Conservation (phyloP, 2,329 filamentous ascomycete genomes). For the Cytospora piceicola region DNA sequence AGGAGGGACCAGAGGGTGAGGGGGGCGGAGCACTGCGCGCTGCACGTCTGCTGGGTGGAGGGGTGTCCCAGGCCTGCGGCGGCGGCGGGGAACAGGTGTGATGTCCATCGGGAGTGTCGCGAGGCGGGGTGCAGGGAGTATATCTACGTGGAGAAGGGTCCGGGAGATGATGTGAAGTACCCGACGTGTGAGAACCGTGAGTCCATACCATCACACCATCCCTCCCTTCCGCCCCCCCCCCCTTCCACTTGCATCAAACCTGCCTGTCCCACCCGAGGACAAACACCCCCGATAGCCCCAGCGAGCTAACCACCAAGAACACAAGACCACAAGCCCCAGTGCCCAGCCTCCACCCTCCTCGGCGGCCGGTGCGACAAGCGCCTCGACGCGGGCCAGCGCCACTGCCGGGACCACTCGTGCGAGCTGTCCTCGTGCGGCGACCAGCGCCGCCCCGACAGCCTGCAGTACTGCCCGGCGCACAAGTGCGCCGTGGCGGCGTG, state of each 20-base stretch:
- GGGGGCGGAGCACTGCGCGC: slow-evolving; percentile 16
- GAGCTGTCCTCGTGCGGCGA: slow-evolving; percentile 25
- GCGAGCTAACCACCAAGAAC: background rate
- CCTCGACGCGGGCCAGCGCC: slow-evolving; percentile 7
- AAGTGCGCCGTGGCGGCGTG: slow-evolving; percentile 34
- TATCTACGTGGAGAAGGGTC: slow-evolving; percentile 19
- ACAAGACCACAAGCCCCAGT: slow-evolving; percentile 27
- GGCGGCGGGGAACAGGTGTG: slow-evolving; percentile 12
- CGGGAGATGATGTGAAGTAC: slow-evolving; percentile 12
- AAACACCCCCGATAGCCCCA: background rate
- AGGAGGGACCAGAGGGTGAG: slow-evolving; percentile 20
- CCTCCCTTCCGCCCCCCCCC: background rate
- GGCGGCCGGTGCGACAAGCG: slow-evolving; percentile 22
- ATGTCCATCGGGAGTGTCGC: slow-evolving; percentile 14
- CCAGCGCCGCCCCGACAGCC: slow-evolving; percentile 17
- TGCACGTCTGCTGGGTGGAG: slow-evolving; percentile 24
- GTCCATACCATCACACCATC: background rate
- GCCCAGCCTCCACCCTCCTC: slow-evolving; percentile 15
- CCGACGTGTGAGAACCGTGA: slow-evolving; percentile 21
- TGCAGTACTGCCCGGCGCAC: slow-evolving; percentile 35
- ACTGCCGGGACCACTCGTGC: slow-evolving; percentile 30
- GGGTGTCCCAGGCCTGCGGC: slow-evolving; percentile 11
- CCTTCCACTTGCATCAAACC: background rate
- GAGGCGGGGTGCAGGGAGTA: slow-evolving; percentile 23
- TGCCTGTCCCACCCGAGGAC: no score